Evolutionary conservation across 495 filamentous ascomycete genomes (phyloP), one percentile per base, ranked within the genome.

Genomic region (Penicillium ucsense): DNA sequence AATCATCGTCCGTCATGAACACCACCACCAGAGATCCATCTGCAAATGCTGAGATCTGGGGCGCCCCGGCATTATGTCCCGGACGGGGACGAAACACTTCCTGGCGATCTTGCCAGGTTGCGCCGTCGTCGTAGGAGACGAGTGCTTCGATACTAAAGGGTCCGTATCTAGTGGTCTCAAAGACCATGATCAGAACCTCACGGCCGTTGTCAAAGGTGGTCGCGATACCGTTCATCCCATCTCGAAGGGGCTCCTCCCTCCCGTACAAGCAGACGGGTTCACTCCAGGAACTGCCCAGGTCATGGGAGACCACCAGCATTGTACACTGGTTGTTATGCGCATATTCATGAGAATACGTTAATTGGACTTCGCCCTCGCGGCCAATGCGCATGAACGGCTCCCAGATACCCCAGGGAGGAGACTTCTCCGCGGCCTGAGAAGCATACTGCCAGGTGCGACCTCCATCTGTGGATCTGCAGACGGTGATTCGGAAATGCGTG

Each of bases 1-100:
- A 59, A 32, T 80, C 77, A 49, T 84, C 80, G 50, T 84, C 75
- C 1, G 79, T 83, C 75, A 80, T 78, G 54, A 84, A 83, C 32
- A 75, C 74, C 0, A 69, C 69, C 3, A 76, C 78, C 42, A 85
- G 45, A 2, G 70, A 75, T 6, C 75, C 77, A 35, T 82, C 79
- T 0, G 73, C 77, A 47, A 73, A 70, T 8, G 74, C 74, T 10
- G 70, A 58, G 31, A 85, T 72, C 54, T 81, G 75, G 32, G 81
- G 81, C 20, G 81, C 74, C 7, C 79, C 78, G 0, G 79, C 78
- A 50, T 77, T 73, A 10, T 67, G 62, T 3, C 68, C 68, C 0
- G 51, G 58, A 0, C 68, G 67, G 3, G 68, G 71, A 9, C 58
- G 50, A 54, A 76, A 82, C 0, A 82, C 67, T 8, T 62, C 60